Base-by-base conservation (phyloP, 345 rosid genomes). In the Cardamine resedifolia region DNA sequence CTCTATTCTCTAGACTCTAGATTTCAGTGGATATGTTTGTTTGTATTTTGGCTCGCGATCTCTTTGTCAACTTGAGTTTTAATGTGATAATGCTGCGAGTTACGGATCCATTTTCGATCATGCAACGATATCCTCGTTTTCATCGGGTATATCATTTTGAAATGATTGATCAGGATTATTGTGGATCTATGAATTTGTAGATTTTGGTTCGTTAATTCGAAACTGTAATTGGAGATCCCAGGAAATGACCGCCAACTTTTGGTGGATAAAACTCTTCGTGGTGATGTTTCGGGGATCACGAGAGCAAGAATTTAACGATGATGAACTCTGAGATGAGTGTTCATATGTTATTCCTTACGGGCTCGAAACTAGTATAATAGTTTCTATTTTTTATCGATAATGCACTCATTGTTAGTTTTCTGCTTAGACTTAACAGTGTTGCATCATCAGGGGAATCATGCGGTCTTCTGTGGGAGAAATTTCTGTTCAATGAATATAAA, bases 161-260 rank as follows among this genome's bases (percentile, higher is more conserved):
- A 55, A 45, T 47, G 58, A 47, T 55, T 55, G 52, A 20, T 70
- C 36, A 7, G 31, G 43, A 31, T 44, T 26, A 3, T 44, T 3
- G 28, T 50, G 64, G 75, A 76, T 76, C 79, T 70, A n/a, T 56
- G 61, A 20, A 20, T 70, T 62, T 63, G 27, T 21, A 7, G 57
- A 41, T 62, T 23, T 38, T 48, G 19, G 3, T 56, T 57, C 9
- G 5, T 31, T 0, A 36, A 45, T 18, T 48, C 2, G 20, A 63
- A 43, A 24, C 21, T 66, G 0, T 15, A 9, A 9, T 39, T 6
- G 66, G 47, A 41, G 38, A 36, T 51, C 28, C 5, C 10, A 2
- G 49, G 61, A 58, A 57, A 58, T 74, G 55, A 9, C 5, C 18
- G 36, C 24, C 12, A 65, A 48, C 21, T 33, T 55, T 33, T 48